Evolutionary conservation across 2,329 filamentous ascomycete genomes (phyloP).

Genomic region (Mycogone perniciosa): DNA sequence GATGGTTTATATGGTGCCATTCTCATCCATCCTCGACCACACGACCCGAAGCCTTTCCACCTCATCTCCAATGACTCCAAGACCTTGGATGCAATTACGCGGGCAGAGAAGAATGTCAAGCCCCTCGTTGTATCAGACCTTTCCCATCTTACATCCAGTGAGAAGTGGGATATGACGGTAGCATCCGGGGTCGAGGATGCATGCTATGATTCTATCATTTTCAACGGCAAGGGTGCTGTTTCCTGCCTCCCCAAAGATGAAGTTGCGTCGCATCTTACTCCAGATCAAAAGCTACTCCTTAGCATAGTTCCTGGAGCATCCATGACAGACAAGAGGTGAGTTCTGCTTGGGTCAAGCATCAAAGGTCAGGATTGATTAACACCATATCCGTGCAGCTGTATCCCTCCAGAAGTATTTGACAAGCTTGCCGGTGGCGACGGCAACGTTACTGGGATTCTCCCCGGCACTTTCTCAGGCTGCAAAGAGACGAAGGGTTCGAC

Average conservation of each 20-base stretch:
- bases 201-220: constrained; percentile 55
- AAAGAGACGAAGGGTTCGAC: constrained; percentile 36
- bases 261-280: constrained; percentile 32
- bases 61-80: constrained; percentile 36
- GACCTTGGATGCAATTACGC: constrained; percentile 36
- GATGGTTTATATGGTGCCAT: constrained; percentile 56
- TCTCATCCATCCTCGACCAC: constrained; percentile 35
- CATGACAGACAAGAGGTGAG: constrained; percentile 38
- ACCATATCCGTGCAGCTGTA: constrained; percentile 22
- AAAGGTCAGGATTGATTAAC: too few relatives aligned
- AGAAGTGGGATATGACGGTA: constrained; percentile 38
- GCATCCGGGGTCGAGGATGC: constrained; percentile 41
- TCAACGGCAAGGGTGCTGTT: constrained; percentile 56
- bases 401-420: constrained; percentile 36
- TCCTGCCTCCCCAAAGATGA: constrained; percentile 42
- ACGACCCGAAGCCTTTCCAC: constrained; percentile 38
- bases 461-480: constrained; percentile 41
- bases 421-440: constrained; percentile 20
- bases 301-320: constrained; percentile 21
- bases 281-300: constrained; percentile 27
- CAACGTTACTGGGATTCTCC: constrained; percentile 34
- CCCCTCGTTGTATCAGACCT: constrained; percentile 52
- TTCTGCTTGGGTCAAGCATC: neutral
- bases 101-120: constrained; percentile 40
- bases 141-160: constrained; percentile 45